A percentile compares a stretch with the other conserved stretches of the same genome.
Conservation (phyloP, 1,139 yeast genomes). For the Saccharomyces hybrid region DNA sequence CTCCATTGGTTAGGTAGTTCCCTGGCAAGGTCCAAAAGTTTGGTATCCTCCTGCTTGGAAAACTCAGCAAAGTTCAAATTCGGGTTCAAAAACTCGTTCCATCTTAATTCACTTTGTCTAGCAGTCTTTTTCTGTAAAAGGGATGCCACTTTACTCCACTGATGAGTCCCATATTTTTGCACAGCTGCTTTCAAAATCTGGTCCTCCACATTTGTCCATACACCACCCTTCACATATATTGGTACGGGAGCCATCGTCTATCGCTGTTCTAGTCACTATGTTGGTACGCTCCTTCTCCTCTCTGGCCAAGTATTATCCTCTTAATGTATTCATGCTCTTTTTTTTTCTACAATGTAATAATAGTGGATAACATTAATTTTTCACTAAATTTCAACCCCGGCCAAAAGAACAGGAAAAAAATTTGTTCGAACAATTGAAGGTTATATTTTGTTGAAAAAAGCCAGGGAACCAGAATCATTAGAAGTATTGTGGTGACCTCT, state of each 20-base stretch:
- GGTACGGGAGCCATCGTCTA: slow-evolving; percentile 32
- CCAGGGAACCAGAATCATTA: neutral
- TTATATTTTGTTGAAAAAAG: neutral
- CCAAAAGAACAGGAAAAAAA: neutral
- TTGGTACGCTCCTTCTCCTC: neutral
- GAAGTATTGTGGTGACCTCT: neutral
- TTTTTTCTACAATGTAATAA: neutral
- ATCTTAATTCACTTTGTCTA: slow-evolving; percentile 84
- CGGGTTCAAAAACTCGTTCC: slow-evolving; percentile 89
- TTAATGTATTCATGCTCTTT: neutral
- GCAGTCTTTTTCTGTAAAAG: slow-evolving; percentile 79
- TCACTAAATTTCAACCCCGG: neutral
- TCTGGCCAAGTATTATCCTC: neutral
- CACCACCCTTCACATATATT: slow-evolving; percentile 75
- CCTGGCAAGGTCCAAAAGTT: slow-evolving; percentile 56
- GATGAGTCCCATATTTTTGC: slow-evolving; percentile 85
- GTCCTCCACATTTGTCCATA: slow-evolving; percentile 89
- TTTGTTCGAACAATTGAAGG: neutral
- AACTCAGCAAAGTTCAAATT: slow-evolving; percentile 55
- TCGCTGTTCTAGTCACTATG: neutral
- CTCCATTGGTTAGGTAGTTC: slow-evolving; percentile 92
- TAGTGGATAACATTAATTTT: neutral
- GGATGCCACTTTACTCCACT: slow-evolving; percentile 92
- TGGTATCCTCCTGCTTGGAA: slow-evolving; percentile 71
- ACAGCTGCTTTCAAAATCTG: slow-evolving; percentile 86